Evolutionary conservation across 768 basidiomycete species (phyloP).

Genomic region (Boletus reticulatus): DNA sequence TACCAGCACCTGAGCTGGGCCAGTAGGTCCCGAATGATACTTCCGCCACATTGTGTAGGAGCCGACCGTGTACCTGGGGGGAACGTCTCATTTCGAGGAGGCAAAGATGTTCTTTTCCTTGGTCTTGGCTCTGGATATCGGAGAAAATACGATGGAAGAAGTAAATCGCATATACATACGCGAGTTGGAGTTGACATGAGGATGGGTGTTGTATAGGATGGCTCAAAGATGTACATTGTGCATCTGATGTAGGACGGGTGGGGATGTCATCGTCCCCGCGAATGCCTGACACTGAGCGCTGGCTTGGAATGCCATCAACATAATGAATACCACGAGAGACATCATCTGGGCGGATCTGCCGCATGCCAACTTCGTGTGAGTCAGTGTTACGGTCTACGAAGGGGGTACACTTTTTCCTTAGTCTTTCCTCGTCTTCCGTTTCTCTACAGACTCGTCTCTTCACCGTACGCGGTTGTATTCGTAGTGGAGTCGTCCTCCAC

Average conservation of each 20-base stretch:
- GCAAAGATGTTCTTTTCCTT: conserved; percentile 37
- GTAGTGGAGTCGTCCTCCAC: too few relatives aligned
- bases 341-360: conserved; percentile 21
- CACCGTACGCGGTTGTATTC: too few relatives aligned
- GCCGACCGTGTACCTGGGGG: conserved; percentile 20
- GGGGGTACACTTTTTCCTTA: too few relatives aligned
- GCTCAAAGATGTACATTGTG: conserved; percentile 39
- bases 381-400: too few relatives aligned
- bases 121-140: conserved; percentile 27
- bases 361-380: conserved; percentile 13
- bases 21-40: conserved; percentile 4
- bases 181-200: conserved; percentile 28
- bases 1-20: not conserved
- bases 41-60: conserved; percentile 9
- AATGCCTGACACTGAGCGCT: conserved; percentile 16
- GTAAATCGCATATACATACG: conserved; percentile 17
- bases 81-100: conserved; percentile 34
- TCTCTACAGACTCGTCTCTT: too few relatives aligned
- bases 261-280: conserved; percentile 19
- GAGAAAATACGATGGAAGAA: conserved; percentile 20
- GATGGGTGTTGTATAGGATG: conserved; percentile 27
- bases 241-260: conserved; percentile 24
- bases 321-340: conserved; percentile 8
- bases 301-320: conserved; percentile 18
- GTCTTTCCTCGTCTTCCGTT: too few relatives aligned